Evolutionary conservation across 768 basidiomycete genomes (phyloP), one percentile per base, ranked within the genome.

Genomic region (Tricholoma sp.): DNA sequence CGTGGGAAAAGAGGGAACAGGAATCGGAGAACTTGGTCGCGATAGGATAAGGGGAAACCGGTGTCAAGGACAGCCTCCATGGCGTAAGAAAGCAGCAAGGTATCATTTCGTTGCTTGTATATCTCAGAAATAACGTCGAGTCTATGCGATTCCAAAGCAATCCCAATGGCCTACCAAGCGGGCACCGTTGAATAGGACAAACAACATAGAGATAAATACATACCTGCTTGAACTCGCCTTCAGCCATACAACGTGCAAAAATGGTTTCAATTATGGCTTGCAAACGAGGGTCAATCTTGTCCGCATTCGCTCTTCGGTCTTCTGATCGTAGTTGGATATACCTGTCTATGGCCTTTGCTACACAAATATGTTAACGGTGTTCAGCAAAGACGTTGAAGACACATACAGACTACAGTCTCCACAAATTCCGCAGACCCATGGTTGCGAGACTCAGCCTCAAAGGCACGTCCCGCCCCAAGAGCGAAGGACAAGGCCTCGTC

Each of bases 401-500:
- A 86, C 94, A 69, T 67, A 97, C 94, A 93, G 51, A 96, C 83
- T 62, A 98, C 85, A 9, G 96, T 98, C 74, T 98, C 94, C 9
- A 93, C 83, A 71, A 91, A 99, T 74, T 98, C 95, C 56, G 84
- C 88, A 14, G 87, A 80, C 21, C 81, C 88, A 57, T 75, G 69
- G 14, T 74, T 77, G 64, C 80, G 81, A 61, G 81, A 75, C 67
- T 93, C 89, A 1, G 77, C 79, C 69, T 91, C 87, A 67, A 98
- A 98, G 68, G 90, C 88, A 69, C 74, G 78, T 56, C 91, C 94
- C 16, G 96, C 92, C 57, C 89, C 89, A 49, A 99, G 84, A 19
- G 97, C 97, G 67, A 98, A 98, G 11, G 91, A 88, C 57, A 99
- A 82, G 27, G 95, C 92, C 69, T 99, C 97, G 66, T 95, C 93